These are phyloP conservation scores for Phytophthora cryptogea DNA, from an alignment of 352 stramenopile genomes.

Conservation along the genomic window DNA sequence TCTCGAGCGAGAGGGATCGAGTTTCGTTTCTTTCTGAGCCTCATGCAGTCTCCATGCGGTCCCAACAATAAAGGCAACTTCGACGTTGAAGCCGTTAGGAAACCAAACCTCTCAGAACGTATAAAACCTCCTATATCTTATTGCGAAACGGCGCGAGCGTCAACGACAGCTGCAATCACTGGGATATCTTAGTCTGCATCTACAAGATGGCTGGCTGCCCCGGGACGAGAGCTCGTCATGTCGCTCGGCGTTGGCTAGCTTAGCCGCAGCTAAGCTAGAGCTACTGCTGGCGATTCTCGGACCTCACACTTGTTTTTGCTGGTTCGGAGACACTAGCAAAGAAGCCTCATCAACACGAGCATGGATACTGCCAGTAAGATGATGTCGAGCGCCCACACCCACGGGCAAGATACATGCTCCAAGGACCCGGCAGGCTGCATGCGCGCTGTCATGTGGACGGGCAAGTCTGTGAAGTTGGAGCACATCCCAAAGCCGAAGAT, in stretches of 20 bases:
- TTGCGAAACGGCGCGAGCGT: conserved; percentile 23
- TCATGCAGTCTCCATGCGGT: conserved; percentile 18
- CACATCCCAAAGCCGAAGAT: conserved; percentile 63
- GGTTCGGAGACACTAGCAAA: conserved; percentile 13
- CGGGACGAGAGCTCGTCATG: conserved; percentile 15
- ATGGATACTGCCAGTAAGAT: conserved; percentile 39
- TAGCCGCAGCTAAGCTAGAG: neutral
- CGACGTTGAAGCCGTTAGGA: conserved; percentile 34
- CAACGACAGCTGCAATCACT: neutral
- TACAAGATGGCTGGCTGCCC: conserved; percentile 11
- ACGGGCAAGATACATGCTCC: conserved; percentile 32
- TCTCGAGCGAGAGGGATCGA: conserved; percentile 16
- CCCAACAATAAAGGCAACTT: neutral
- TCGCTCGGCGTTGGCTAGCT: conserved; percentile 11
- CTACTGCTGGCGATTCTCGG: neutral
- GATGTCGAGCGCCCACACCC: conserved; percentile 27
- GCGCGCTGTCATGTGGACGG: conserved; percentile 64
- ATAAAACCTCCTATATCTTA: conserved; percentile 18
- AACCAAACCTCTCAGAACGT: conserved; percentile 17
- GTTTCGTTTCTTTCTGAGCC: conserved; percentile 18
- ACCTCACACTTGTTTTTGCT: conserved; percentile 34
- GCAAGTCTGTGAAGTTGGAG: conserved; percentile 59
- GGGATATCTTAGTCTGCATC: conserved; percentile 14
- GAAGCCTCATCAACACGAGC: neutral
- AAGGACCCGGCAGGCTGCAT: conserved; percentile 52